A percentile compares a stretch with the other conserved stretches of the same genome.
Evolutionary conservation across 148 eudicot species (phyloP).

Genomic region (Silene latifolia): DNA sequence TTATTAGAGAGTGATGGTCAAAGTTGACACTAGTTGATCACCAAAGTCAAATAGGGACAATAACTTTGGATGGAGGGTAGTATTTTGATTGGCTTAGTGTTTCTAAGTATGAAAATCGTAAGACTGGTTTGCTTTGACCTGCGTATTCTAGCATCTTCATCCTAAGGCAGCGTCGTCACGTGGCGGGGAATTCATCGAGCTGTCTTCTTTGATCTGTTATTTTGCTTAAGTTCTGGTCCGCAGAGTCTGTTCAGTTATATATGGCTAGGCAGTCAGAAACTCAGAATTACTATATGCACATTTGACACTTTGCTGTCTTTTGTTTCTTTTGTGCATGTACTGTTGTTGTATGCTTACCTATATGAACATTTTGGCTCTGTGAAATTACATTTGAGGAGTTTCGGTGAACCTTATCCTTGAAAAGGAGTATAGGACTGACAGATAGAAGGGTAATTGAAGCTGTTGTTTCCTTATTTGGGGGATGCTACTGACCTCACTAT

Average conservation of each 20-base stretch:
- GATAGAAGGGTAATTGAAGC: neutral
- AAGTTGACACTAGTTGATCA: neutral
- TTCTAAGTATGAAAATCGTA: neutral
- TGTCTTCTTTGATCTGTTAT: neutral
- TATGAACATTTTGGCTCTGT: neutral
- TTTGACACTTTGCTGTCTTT: neutral
- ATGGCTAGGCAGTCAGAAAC: slow-evolving; percentile 1
- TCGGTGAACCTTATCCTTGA: neutral
- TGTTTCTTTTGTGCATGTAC: neutral
- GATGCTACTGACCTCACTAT: neutral
- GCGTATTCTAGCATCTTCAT: slow-evolving; percentile 2
- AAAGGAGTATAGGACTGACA: neutral
- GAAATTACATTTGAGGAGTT: neutral
- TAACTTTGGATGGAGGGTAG: neutral
- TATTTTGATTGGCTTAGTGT: neutral
- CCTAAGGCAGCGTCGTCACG: neutral
- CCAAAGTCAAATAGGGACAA: neutral
- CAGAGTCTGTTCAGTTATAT: neutral
- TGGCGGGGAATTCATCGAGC: neutral
- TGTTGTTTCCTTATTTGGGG: neutral
- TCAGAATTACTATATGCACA: neutral
- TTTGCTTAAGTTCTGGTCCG: neutral
- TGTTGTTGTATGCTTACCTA: neutral
- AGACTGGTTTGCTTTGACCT: neutral
- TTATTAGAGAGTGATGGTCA: neutral